Base-by-base conservation (phyloP, 1,139 yeast genomes). In the Yamadazyma diospyri region DNA sequence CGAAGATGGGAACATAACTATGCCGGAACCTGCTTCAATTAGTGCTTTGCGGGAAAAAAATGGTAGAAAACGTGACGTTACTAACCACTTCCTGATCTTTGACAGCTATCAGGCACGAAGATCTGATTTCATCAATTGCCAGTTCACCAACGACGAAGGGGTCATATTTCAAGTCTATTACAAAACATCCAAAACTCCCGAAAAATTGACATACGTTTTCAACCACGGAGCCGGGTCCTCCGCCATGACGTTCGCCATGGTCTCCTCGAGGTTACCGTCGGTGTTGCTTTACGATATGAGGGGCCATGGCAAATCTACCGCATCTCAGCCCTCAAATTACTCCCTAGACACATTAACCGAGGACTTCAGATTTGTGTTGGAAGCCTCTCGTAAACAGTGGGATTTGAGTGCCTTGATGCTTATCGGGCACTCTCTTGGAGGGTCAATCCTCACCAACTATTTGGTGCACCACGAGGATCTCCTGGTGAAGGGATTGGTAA, bases 151-250 rank as follows among this genome's bases (percentile, higher is more conserved):
- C 7, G 33, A 18, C n/a, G 22, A 27, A n/a, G 20, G 20, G 20
- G 14, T 25, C 15, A 19, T 11, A 3, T 40, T 86, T 53, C 76
- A 78, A 38, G 74, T 80, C 0, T 85, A 81, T 52, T 83, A 67
- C 45, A 62, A 65, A 10, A 67, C 77, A 0, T 92, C 95, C 0
- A 36, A 47, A 2, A 7, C 20, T 7, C 35, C 49, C 1, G 30
- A 72, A 0, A 64, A 72, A 0, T 81, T 94, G 0, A 50, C 87
- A 1, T 77, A 84, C 44, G 61, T 89, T 2, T 78, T 80, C 43
- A 94, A 86, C 42, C 99, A 92, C 55, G 99, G 99, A 4, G 97
- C 97, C 1, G 98, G 97, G 1, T 88, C 97, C 2, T 76, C 86
- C 3, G 87, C 83, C 0, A 63, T 86, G 60, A 71, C 96, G 1